Evolutionary conservation across 1,284 basidiomycete genomes (phyloP).

Genomic region (Xerocomus minutiporus): DNA sequence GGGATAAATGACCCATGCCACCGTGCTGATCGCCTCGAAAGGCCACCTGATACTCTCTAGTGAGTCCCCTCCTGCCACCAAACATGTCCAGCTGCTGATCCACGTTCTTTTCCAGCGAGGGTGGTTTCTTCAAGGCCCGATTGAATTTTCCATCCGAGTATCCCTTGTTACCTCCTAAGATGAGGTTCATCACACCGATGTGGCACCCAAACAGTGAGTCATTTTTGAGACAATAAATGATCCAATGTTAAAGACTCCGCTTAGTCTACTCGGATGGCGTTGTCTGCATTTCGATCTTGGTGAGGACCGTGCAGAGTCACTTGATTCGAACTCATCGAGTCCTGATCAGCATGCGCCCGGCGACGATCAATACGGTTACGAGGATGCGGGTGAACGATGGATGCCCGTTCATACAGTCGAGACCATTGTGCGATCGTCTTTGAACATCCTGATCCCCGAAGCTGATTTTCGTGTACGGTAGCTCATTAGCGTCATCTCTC

Average conservation of each 20-base stretch:
- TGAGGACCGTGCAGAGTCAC: conserved; percentile 37
- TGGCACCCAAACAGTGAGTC: conserved; percentile 96
- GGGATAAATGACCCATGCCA: background rate
- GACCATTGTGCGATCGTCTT: conserved; percentile 77
- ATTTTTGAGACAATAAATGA: background rate
- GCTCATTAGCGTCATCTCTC: conserved; percentile 95
- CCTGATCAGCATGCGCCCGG: conserved; percentile 82
- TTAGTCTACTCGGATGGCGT: conserved; percentile 86
- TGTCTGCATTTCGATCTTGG: conserved; percentile 95
- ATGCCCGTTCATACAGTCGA: conserved; percentile 96
- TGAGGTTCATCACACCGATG: conserved; percentile 94
- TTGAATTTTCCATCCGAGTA: conserved; percentile 88
- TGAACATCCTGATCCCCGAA: background rate
- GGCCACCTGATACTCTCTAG: conserved; percentile 88
- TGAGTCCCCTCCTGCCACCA: conserved; percentile 37
- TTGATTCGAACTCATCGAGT: conserved; percentile 4
- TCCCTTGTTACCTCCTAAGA: conserved; percentile 90
- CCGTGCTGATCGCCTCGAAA: conserved; percentile 35
- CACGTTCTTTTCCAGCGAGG: conserved; percentile 60
- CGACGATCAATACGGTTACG: conserved; percentile 97
- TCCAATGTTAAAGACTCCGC: conserved; percentile 8
- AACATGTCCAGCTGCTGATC: conserved; percentile 6
- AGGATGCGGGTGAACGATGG: conserved; percentile 97
- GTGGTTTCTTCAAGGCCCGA: conserved; percentile 87
- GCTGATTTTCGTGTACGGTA: conserved; percentile 33